phyloP scores from a whole-genome alignment of 2,329 filamentous ascomycete genomes.

The Sphaceloma murrayae region DNA sequence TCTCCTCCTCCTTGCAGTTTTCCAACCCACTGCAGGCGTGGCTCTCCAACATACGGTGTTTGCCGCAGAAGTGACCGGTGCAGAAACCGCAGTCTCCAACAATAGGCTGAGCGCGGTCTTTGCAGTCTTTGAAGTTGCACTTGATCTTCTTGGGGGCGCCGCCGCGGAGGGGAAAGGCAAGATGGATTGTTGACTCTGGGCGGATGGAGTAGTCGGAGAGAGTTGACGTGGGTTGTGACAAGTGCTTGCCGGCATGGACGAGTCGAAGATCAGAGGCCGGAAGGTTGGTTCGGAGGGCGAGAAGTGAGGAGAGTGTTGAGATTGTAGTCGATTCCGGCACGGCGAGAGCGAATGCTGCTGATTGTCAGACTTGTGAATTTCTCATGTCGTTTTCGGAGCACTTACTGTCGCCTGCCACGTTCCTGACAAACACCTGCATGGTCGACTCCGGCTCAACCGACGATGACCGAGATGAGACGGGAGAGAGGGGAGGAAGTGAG shows the following conservation, averaged over 20 bases:
- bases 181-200: constrained; percentile 43
- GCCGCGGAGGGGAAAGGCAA: constrained; percentile 48
- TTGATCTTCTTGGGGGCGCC: constrained; percentile 65
- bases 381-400: constrained; percentile 25
- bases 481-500: constrained; percentile 30
- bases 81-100: constrained; percentile 96
- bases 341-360: constrained; percentile 47
- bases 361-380: neutral
- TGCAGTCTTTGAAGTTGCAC: constrained; percentile 85
- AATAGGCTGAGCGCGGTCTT: constrained; percentile 77
- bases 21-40: constrained; percentile 90
- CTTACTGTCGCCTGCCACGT: constrained; percentile 49
- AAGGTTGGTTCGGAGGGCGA: constrained; percentile 49
- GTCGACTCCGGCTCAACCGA: constrained; percentile 40
- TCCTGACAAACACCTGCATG: constrained; percentile 55
- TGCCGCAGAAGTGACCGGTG: constrained; percentile 85
- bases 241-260: constrained; percentile 49
- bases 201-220: constrained; percentile 42
- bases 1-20: constrained; percentile 95
- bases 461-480: constrained; percentile 27
- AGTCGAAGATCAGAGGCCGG: constrained; percentile 45
- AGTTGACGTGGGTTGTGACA: constrained; percentile 35
- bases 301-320: constrained; percentile 46
- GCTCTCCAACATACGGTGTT: constrained; percentile 86
- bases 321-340: constrained; percentile 47